Base-by-base conservation (phyloP, 2,329 filamentous ascomycete species). In the Reticulascus tulasneorum region DNA sequence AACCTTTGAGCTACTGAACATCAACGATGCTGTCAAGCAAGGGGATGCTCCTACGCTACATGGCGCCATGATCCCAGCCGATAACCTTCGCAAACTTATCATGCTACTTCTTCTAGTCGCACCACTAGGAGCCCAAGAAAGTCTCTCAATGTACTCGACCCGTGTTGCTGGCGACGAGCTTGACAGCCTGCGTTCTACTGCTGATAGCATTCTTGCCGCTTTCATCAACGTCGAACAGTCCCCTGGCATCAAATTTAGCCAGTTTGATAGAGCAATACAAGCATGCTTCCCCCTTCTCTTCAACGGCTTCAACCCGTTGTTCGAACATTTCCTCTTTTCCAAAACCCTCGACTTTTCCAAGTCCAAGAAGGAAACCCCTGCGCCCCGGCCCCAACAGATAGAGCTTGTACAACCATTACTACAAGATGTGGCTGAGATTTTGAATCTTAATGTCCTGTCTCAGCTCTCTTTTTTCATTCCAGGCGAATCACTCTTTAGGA, bases 271-370 rank as follows among this genome's bases (percentile, higher is more conserved):
- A 6, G 69, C 82, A 21, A 64, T 85, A 36, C 73, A 77, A 9
- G 62, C 68, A 21, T 74, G 74, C 29, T 69, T 83, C 34, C 82
- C 83, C 2, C 79, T 77, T 48, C 59, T 89, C 1, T 86, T 89
- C 52, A 65, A 73, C 35, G 79, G 82, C 0, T 73, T 88, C 44
- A 78, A 75, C 44, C 71, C 79, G 1, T 62, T 89, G 2, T 88
- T 87, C 53, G 82, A 86, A 46, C 80, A 82, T 52, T 87, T 89
- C 47, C 69, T 88, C 18, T 89, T 87, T 49, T 83, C 81, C 18
- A 83, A 81, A 49, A 81, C 82, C 45, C 65, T 87, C 16, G 78
- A 86, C 47, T 73, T 86, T 34, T 77, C 75, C 4, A 79, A 73
- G 51, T 66, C 62, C 29, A 71, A 67, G 29, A 55, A 55, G 13